These are phyloP conservation scores for Cymbidium sinense DNA, from an alignment of 106 monocot genomes.

Conservation along the genomic window DNA sequence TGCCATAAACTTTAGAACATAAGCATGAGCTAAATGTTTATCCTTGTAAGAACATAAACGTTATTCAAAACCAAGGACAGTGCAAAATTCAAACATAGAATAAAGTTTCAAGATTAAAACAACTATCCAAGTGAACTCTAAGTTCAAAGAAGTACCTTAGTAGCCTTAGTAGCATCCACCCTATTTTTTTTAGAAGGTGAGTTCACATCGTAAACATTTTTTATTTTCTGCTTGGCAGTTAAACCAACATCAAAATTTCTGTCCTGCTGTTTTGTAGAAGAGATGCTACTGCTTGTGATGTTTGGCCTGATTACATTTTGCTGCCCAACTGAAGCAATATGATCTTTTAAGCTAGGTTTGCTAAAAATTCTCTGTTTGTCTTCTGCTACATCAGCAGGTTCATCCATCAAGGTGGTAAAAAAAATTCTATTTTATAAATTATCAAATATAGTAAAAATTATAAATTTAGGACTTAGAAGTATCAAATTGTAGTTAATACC, in stretches of 20 bases:
- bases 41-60: background rate
- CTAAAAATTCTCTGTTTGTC: slow-evolving; percentile 7
- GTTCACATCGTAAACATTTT: slow-evolving; percentile 12
- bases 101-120: background rate
- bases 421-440: background rate
- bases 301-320: background rate
- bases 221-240: slow-evolving; percentile 29
- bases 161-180: slow-evolving; percentile 14
- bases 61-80: background rate
- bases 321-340: background rate
- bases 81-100: background rate
- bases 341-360: slow-evolving; percentile 14
- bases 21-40: background rate
- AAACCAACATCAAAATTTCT: slow-evolving; percentile 14
- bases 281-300: background rate
- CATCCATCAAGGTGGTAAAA: background rate
- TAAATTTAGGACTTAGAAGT: background rate
- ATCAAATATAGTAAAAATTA: background rate
- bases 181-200: slow-evolving; percentile 28
- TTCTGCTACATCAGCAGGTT: slow-evolving; percentile 6
- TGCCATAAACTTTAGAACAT: background rate
- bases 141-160: slow-evolving; percentile 36
- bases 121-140: background rate
- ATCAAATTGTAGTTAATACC: background rate
- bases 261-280: slow-evolving; percentile 5